Base-by-base conservation (phyloP, 1,284 basidiomycete genomes). In the Tilletia walkeri region DNA sequence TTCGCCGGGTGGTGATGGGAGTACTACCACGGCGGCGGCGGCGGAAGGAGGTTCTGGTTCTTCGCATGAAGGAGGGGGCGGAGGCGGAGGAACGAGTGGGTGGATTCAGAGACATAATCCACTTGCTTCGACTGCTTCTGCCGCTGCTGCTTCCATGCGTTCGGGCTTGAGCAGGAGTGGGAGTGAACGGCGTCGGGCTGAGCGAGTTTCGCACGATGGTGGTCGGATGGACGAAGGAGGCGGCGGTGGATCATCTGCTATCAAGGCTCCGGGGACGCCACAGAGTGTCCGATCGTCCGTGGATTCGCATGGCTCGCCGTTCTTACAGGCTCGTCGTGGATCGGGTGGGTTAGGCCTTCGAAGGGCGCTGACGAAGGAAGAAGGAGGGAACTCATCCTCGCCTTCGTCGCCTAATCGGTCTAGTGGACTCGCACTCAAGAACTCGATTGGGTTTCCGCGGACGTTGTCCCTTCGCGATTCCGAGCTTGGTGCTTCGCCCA, bases 21-120 rank as follows among this genome's bases (percentile, higher is more conserved):
- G 41, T 45, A 45, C 41, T n/a, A 30, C 24, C 24, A 30, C 24
- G 2, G 24, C 24, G 18, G 49, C 20, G 49, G 49, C 18, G 12
- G 50, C 50, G 20, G 50, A 10, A 18, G 50, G 16, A 18, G 50
- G 50, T 24, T 18, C 50, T 6, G 50, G 1, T 18, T 48, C 47
- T 10, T 53, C 50, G 50, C 50, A 53, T 9, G 50, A 53, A 18
- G 50, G 50, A 1, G 50, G 18, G 50, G 16, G 6, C 10, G 50
- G 18, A 53, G 50, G 16, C 6, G 50, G 24, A 30, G 24, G 24
- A 30, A 30, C 24, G 24, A 30, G 50, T 24, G 50, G 50, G 18
- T 53, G 50, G 50, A 53, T 53, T 6, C 50, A 53, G 50, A 18
- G 50, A 53, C 50, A 53, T 24, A 53, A 53, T 24, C 50, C 50